These are phyloP conservation scores for Aspergillus indologenus DNA, from an alignment of 495 filamentous ascomycete species.

Conservation along the genomic window DNA sequence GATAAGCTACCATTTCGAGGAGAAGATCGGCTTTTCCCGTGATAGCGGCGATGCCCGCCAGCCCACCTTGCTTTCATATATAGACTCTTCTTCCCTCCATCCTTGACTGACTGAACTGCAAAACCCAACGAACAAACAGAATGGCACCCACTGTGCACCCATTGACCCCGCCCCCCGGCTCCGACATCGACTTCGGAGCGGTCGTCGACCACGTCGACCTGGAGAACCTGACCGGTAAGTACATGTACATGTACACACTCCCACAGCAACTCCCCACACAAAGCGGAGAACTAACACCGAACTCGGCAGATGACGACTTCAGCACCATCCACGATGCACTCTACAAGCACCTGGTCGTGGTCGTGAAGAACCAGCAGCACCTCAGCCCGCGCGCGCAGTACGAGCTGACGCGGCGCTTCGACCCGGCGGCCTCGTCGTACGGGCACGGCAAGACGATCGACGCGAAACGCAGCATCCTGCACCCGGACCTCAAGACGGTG, in stretches of 20 bases:
- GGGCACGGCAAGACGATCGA: conserved; percentile 71
- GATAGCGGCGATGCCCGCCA: neutral
- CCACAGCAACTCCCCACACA: too few relatives aligned
- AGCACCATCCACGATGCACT: conserved; percentile 55
- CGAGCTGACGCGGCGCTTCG: conserved; percentile 66
- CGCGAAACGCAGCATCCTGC: conserved; percentile 64
- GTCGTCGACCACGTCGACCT: conserved; percentile 53
- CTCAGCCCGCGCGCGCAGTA: conserved; percentile 66
- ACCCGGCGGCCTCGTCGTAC: conserved; percentile 60
- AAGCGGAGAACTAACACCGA: too few relatives aligned
- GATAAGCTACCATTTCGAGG: too few relatives aligned
- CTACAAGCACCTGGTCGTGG: conserved; percentile 60
- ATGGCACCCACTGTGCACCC: conserved; percentile 17
- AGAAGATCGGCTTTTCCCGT: neutral
- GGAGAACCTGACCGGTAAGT: conserved; percentile 54
- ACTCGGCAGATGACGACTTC: conserved; percentile 63
- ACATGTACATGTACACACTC: neutral
- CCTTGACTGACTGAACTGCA: neutral
- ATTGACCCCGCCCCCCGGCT: conserved; percentile 36
- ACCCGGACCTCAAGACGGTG: conserved; percentile 74
- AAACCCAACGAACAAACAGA: neutral
- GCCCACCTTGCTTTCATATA: neutral
- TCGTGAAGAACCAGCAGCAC: conserved; percentile 63
- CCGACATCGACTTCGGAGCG: conserved; percentile 57
- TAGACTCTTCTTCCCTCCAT: neutral